Evolutionary conservation across 2,329 filamentous ascomycete genomes (phyloP), one percentile per base, ranked within the genome.

Genomic region (Davidsoniella eucalypti): DNA sequence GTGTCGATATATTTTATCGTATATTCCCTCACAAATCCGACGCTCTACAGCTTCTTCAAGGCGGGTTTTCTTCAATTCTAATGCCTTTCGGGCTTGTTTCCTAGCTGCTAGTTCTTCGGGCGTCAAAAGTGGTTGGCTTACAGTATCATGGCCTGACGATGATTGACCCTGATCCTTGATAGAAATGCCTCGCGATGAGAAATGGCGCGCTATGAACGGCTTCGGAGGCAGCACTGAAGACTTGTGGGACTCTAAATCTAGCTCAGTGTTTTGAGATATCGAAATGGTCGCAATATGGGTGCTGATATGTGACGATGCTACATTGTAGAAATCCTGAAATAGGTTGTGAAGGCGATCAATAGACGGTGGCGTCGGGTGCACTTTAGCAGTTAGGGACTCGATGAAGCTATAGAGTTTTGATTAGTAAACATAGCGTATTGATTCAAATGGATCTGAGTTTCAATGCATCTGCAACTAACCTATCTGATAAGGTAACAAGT

Each of bases 1-100:
- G 63, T 98, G 92, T 44, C 87, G 80, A 74, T 90, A 98, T 61
- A 98, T 86, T 56, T 84, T 81, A 52, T 81, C 74, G 60, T 96
- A 96, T 43, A 90, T 80, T 49, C 81, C 80, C 61, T 94, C 87
- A 60, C 86, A 93, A 9, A 88, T 75, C 55, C 84, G 78, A 55
- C 85, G 77, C 62, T 98, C 92, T 0, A 96, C 84, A 3, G 87
- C 87, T 64, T 98, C 92, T 64, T 98, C 90, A 26, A 96, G 65
- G 8, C 83, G 72, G 2, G 75, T 64, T 40, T 80, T 76, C 64
- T 94, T 94, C 18, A 80, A 72, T 57, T 94, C 88, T 9, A 95
- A 69, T 5, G 81, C 70, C 59, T 79, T 84, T 51, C 87, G 76
- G 25, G 84, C 84, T 57, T 78, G 83, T 63, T 88, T 87, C 55